Conservation (phyloP, 108 stramenopile species). For the Cyclotella atomus region DNA sequence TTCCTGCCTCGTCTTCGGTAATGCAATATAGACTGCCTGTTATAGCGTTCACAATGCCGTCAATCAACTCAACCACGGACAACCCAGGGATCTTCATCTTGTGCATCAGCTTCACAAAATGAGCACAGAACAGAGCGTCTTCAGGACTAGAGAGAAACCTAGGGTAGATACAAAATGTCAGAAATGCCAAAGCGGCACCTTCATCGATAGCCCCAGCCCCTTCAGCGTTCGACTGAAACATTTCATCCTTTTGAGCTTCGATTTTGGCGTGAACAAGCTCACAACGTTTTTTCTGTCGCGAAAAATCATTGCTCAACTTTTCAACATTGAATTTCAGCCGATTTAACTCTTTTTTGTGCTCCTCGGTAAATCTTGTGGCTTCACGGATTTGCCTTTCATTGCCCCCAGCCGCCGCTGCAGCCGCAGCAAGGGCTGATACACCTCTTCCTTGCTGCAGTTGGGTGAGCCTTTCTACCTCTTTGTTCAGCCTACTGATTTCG, state of each 20-base stretch:
- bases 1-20: conserved; percentile 91
- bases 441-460: conserved; percentile 51
- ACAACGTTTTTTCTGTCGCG: conserved; percentile 70
- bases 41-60: conserved; percentile 64
- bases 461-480: conserved; percentile 66
- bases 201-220: conserved; percentile 15
- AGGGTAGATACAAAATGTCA: conserved; percentile 79
- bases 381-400: conserved; percentile 36
- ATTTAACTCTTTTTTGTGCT: conserved; percentile 48
- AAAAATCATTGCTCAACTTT: conserved; percentile 59
- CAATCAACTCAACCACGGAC: conserved; percentile 68
- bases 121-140: conserved; percentile 85
- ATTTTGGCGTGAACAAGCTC: conserved; percentile 45
- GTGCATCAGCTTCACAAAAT: conserved; percentile 79
- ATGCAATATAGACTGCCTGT: conserved; percentile 72
- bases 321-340: conserved; percentile 57
- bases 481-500: conserved; percentile 70
- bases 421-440: conserved; percentile 41
- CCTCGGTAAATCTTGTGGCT: conserved; percentile 52
- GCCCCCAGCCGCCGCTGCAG: conserved; percentile 51
- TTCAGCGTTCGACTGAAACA: conserved; percentile 36
- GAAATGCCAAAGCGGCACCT: conserved; percentile 55
- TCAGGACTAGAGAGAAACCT: conserved; percentile 79
- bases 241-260: conserved; percentile 40
- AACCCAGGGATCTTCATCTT: conserved; percentile 80